Evolutionary conservation across 441 rosid genomes (phyloP).

Genomic region (Macaranga tanarius): DNA sequence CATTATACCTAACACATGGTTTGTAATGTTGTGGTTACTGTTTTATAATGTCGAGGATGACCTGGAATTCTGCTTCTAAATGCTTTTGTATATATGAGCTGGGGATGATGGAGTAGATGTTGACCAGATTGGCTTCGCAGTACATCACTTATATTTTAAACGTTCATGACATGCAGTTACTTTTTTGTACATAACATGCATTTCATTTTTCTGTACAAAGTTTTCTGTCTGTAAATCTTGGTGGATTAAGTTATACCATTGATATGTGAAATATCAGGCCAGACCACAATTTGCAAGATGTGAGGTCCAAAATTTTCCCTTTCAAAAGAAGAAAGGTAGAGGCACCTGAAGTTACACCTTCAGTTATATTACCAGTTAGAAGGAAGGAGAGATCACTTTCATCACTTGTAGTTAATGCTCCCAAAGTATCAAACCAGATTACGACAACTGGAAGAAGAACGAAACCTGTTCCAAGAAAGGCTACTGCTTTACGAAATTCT

Average conservation of each 20-base stretch:
- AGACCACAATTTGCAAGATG: constrained; percentile 71
- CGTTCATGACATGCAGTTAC: neutral
- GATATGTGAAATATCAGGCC: constrained; percentile 46
- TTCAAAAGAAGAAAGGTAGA: constrained; percentile 53
- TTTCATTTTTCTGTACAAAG: neutral
- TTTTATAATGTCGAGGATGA: neutral
- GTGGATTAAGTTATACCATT: constrained; percentile 13
- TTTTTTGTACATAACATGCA: constrained; percentile 1
- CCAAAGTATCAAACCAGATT: constrained; percentile 50
- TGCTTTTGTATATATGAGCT: neutral
- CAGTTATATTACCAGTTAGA: constrained; percentile 47
- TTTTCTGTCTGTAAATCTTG: constrained; percentile 11
- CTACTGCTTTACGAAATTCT: constrained; percentile 41
- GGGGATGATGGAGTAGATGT: constrained; percentile 1
- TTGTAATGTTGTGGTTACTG: neutral
- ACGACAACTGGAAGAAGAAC: constrained; percentile 58
- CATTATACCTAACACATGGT: neutral
- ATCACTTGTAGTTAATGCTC: constrained; percentile 58
- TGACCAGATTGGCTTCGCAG: neutral
- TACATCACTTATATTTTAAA: neutral
- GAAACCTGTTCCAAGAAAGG: constrained; percentile 46
- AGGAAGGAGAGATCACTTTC: constrained; percentile 72
- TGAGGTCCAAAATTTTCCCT: constrained; percentile 70
- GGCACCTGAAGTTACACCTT: constrained; percentile 48
- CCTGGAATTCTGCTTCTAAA: neutral